Base-by-base conservation (phyloP, 805 yeast genomes). In the Ogataea pini region DNA sequence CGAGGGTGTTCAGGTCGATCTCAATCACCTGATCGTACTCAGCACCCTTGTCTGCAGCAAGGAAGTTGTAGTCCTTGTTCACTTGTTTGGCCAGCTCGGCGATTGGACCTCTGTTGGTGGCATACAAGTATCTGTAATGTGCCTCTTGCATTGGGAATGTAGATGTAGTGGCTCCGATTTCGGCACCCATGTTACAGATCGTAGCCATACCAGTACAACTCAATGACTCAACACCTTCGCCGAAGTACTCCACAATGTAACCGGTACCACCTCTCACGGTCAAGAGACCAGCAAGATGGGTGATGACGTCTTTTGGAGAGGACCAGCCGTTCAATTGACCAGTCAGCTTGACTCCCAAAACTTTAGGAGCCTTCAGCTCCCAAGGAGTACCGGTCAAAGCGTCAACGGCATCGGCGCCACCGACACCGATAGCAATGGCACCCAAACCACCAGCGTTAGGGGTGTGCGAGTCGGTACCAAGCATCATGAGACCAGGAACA, bases 151-250 rank as follows among this genome's bases (percentile, higher is more conserved):
- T 90, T 70, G 98, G 98, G 95, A 91, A 91, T 52, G 88, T 89
- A 41, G 97, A 91, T 49, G 98, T 91, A 55, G 98, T 91, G 52
- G 97, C 97, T 76, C 98, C 98, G 61, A 91, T 90, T 76, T 91
- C 98, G 59, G 98, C 98, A 79, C 98, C 98, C 98, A 91, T 91
- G 74, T 91, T 91, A 81, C 98, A 91, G 75, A 91, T 91, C 62
- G 98, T 91, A 69, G 95, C 98, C 98, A 91, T 91, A 80, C 98
- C 98, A 44, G 98, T 92, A 73, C 96, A 89, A 43, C 96, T 87
- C 71, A 91, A 85, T 50, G 92, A 79, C 64, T 86, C 81, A 48
- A 91, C 91, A 79, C 98, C 98, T 47, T 85, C 90, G 71, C 98
- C 98, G 65, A 85, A 91, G 78, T 91, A 91, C 77, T 91, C 98